Base-by-base conservation (phyloP, 768 basidiomycete genomes). In the Calocybe gangraenosa region DNA sequence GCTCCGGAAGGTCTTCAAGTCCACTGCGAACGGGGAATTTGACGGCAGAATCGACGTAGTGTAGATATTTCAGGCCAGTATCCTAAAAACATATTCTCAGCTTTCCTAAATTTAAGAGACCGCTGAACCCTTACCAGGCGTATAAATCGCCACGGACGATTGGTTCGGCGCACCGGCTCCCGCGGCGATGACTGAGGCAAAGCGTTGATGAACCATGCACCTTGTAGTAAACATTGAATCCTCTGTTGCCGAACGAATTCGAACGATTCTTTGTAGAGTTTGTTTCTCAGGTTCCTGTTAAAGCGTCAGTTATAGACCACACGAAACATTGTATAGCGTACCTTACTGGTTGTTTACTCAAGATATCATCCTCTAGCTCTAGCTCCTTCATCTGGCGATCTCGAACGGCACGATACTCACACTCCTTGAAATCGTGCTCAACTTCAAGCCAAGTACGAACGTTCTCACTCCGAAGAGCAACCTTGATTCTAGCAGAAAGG, bases 201-300 rank as follows among this genome's bases (percentile, higher is more conserved):
- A 1, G 82, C 91, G 56, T 85, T 92, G 51, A 89, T 78, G 63
- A 96, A 94, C 92, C 92, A 96, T 17, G 90, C 87, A 23, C 92
- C 92, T 59, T 92, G 85, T 37, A 91, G 67, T 31, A 96, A 65
- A 58, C 92, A 94, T 52, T 89, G 84, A 57, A 93, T 84, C 42
- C 92, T 76, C 63, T 96, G 92, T 59, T 87, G 84, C 33, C 84
- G 75, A 17, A 96, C 87, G 56, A 93, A 94, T 58, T 92, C 89
- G 52, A 80, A 90, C 11, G 89, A 92, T 60, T 96, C 92, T 57
- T 82, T 90, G 71, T 88, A 88, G 17, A 96, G 70, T 53, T 90
- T 89, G 34, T 81, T 82, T 15, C 90, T 81, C 35, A 96, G 68
- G 60, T 88, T 92, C 44, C 91, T 93, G 55, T n/a, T 44, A 25